Conservation (phyloP, 257 asterid species). For the Fraxinus pennsylvanica region DNA sequence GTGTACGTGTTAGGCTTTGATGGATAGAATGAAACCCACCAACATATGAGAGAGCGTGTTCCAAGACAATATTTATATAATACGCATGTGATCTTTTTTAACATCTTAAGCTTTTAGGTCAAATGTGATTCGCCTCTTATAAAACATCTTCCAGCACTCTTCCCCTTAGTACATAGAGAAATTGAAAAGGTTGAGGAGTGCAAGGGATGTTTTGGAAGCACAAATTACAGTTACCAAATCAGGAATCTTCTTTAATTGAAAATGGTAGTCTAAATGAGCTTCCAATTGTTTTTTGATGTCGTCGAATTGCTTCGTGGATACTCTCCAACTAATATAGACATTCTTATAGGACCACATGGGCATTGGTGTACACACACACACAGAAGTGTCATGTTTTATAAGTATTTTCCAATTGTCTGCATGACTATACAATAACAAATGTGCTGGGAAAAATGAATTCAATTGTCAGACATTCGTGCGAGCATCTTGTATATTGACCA, state of each 20-base stretch:
- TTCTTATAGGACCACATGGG: not conserved
- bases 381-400: not conserved
- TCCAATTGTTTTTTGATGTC: not conserved
- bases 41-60: not conserved
- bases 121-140: not conserved
- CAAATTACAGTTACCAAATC: not conserved
- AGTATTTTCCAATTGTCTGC: not conserved
- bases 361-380: not conserved
- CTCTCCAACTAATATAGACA: not conserved
- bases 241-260: not conserved
- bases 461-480: not conserved
- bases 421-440: not conserved
- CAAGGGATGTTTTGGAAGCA: not conserved
- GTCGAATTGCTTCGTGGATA: not conserved
- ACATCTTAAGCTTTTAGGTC: not conserved
- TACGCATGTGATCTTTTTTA: not conserved
- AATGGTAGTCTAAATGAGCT: slow-evolving; percentile 10
- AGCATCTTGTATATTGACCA: not conserved
- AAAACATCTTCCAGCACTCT: not conserved
- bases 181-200: not conserved
- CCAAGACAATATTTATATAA: not conserved
- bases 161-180: not conserved
- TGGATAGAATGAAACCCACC: not conserved
- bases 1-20: not conserved
- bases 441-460: not conserved